Conservation (phyloP, 768 basidiomycete species). For the Pholiota molesta region DNA sequence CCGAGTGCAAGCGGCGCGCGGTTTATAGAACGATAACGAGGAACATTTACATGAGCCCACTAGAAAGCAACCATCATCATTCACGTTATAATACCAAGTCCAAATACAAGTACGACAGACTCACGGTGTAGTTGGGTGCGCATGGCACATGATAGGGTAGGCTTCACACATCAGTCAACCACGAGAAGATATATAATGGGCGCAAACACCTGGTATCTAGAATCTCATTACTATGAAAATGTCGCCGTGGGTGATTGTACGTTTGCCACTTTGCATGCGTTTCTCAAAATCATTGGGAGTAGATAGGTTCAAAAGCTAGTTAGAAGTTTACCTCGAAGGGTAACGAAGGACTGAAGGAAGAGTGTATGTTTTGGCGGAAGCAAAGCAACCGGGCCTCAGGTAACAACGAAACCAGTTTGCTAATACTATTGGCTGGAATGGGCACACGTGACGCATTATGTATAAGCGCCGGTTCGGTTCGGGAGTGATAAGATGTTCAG, state of each 20-base stretch:
- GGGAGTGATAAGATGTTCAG: neutral
- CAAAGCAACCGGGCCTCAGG: neutral
- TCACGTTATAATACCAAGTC: neutral
- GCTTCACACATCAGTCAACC: neutral
- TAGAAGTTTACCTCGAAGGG: neutral
- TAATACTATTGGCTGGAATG: neutral
- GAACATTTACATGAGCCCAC: neutral
- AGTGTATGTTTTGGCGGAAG: neutral
- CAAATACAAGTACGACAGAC: neutral
- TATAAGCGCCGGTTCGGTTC: neutral
- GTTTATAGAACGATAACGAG: neutral
- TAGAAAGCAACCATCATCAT: neutral
- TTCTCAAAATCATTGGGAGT: too few relatives aligned
- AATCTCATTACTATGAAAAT: neutral
- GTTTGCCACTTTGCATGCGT: neutral
- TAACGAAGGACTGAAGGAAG: too few relatives aligned
- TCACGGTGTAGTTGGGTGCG: neutral
- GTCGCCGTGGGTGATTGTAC: neutral
- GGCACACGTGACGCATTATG: neutral
- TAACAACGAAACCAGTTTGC: neutral
- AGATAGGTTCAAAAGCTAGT: neutral
- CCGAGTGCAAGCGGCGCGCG: too few relatives aligned
- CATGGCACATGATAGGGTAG: neutral
- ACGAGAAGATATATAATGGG: neutral
- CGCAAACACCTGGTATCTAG: neutral